Evolutionary conservation across 1,284 basidiomycete genomes (phyloP), one percentile per base, ranked within the genome.

Genomic region (Wallemia mellicola): DNA sequence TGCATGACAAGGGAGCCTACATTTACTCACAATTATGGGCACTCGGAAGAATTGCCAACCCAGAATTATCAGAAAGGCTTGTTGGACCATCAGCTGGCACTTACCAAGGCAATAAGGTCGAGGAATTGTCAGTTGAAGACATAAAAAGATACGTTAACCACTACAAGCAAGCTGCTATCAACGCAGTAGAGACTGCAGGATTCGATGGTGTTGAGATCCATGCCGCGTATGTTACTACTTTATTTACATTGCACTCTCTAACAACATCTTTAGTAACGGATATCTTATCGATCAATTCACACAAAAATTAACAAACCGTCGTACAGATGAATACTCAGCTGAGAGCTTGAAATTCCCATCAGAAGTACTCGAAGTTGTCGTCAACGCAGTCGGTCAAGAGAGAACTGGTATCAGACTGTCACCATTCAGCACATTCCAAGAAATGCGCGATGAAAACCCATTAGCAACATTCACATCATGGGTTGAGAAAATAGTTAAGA

Each of bases 171-270:
- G 71, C 76, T 0, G 77, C 77, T 0, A 60, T 68, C 14, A 75
- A 76, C 60, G 77, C 78, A 1, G 73, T 77, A 57, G 54, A 63
- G 54, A 71, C 73, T 64, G 77, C 79, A 25, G 79, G 79, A 0
- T 80, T 81, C 63, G 79, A 82, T 64, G 79, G 79, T 28, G 75
- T 80, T 28, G 79, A 82, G 69, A 65, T 73, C 54, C 73, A 73
- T 62, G 65, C 65, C 27, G 71, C 55, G 58, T 61, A 22, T 28
- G 27, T n/a, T 14, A 11, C 2, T 27, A 5, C 2, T 24, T n/a
- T 19, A 22, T 2, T 17, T 25, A 28, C 59, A 61, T 61, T 1
- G 55, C n/a, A 61, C 58, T 59, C 48, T 60, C 58, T 73, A 73
- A 63, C 59, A 69, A 63, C 26, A 30, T 27, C 59, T 32, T 22